phyloP scores from a whole-genome alignment of 257 asterid genomes.

The Solanum bukasovii region DNA sequence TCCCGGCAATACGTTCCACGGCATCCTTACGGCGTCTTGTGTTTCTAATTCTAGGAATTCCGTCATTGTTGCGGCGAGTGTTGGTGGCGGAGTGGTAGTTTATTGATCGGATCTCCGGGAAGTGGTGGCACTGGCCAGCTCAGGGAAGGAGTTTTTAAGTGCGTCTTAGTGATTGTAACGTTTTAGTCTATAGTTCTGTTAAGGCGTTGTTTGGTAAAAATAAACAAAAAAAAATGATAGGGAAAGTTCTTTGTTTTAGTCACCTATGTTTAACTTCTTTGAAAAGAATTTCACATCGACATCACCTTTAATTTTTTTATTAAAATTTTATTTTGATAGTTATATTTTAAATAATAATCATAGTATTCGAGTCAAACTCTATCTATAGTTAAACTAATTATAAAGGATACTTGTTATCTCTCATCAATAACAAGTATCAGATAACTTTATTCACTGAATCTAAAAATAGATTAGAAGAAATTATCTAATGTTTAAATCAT shows the following conservation, averaged over 20 bases:
- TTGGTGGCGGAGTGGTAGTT: constrained; percentile 2
- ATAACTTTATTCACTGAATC: not conserved
- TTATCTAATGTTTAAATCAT: no score
- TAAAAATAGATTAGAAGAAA: no score
- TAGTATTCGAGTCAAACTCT: not conserved
- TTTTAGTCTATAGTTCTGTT: not conserved
- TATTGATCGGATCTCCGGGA: not conserved
- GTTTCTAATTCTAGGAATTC: constrained; percentile 71
- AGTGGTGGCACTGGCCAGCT: constrained; percentile 1
- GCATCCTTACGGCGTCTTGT: constrained; percentile 90
- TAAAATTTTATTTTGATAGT: not conserved
- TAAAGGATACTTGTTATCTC: no score
- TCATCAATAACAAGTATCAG: no score
- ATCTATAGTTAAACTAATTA: no score
- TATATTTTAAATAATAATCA: no score
- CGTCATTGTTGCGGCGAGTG: constrained; percentile 38
- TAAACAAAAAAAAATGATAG: not conserved
- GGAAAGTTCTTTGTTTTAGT: not conserved
- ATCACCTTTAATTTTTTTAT: not conserved
- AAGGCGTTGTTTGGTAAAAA: not conserved
- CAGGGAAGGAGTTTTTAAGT: not conserved
- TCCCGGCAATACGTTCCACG: constrained; percentile 97
- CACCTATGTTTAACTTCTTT: not conserved
- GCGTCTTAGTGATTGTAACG: not conserved
- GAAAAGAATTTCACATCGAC: not conserved